phyloP scores from a whole-genome alignment of 768 basidiomycete genomes.

The Russula sp. region DNA sequence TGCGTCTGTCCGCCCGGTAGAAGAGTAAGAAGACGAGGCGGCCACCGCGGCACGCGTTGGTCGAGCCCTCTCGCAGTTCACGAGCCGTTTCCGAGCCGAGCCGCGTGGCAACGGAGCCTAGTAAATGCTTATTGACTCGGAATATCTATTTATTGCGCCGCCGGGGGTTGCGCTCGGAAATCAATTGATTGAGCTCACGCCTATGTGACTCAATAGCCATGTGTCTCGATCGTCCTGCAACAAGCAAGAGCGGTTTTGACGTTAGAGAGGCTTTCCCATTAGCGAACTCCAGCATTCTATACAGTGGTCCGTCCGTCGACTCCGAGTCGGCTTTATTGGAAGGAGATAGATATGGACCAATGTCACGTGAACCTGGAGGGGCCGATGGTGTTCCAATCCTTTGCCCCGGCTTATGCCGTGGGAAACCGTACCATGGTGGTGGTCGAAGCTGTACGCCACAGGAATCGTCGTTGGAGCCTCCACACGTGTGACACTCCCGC shows the following conservation, averaged over 20 bases:
- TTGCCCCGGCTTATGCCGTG: no score
- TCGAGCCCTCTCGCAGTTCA: no score
- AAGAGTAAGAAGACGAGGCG: constrained; percentile 59
- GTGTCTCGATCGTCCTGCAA: constrained; percentile 69
- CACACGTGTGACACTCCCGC: constrained; percentile 72
- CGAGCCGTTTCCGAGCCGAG: no score
- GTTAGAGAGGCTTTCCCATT: constrained; percentile 28
- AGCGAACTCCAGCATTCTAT: constrained; percentile 43
- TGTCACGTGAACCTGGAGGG: constrained; percentile 32
- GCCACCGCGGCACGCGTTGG: no score
- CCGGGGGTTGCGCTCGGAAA: constrained; percentile 32
- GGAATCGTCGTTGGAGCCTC: constrained; percentile 23
- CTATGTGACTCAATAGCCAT: constrained; percentile 55
- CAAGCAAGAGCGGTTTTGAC: constrained; percentile 45
- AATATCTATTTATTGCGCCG: no score
- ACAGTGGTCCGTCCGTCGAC: constrained; percentile 50
- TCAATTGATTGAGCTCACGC: constrained; percentile 50
- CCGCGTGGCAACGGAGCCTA: no score
- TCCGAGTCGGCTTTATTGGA: constrained; percentile 49
- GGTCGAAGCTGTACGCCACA: no score
- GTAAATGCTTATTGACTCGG: no score
- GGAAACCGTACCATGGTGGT: no score
- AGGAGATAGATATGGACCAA: constrained; percentile 64
- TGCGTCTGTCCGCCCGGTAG: constrained; percentile 66
- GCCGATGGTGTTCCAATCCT: no score